These are phyloP conservation scores for Cucurbitaria berberidis DNA, from an alignment of 2,329 filamentous ascomycete species.

Conservation along the genomic window DNA sequence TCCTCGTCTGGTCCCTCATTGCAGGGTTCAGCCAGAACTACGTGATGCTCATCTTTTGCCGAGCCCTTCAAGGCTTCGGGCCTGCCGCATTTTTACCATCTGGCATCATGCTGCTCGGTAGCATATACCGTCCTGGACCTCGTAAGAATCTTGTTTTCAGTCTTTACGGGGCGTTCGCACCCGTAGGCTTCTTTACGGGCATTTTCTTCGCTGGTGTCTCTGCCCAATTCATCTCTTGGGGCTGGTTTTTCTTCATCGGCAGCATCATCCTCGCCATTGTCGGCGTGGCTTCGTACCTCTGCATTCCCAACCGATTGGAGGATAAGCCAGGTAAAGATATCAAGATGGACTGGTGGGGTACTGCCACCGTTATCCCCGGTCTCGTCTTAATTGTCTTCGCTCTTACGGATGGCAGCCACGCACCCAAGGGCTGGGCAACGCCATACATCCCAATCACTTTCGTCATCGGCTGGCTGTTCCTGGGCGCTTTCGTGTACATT, in stretches of 20 bases:
- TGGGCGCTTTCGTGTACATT: conserved; percentile 69
- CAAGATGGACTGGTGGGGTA: conserved; percentile 49
- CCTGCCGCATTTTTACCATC: conserved; percentile 74
- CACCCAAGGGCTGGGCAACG: conserved; percentile 72
- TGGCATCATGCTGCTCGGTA: conserved; percentile 70
- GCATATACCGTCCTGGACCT: conserved; percentile 69
- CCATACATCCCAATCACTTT: conserved; percentile 74
- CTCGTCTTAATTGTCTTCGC: conserved; percentile 75
- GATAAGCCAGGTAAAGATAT: conserved; percentile 18
- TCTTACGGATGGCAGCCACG: conserved; percentile 74
- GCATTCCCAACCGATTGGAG: conserved; percentile 32
- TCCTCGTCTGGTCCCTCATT: conserved; percentile 71
- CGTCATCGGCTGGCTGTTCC: conserved; percentile 64
- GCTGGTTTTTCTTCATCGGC: conserved; percentile 46
- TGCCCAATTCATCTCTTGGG: conserved; percentile 39
- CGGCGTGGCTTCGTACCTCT: conserved; percentile 35
- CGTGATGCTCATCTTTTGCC: conserved; percentile 74
- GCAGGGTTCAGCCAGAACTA: conserved; percentile 72
- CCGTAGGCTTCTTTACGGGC: conserved; percentile 53
- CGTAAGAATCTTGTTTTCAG: conserved; percentile 72
- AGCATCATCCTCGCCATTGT: conserved; percentile 43
- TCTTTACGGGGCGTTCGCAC: conserved; percentile 61
- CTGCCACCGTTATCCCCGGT: conserved; percentile 53
- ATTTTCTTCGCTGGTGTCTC: conserved; percentile 46
- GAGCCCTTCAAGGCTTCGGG: conserved; percentile 76